Conservation (phyloP, 2,329 filamentous ascomycete genomes). For the Bipolaris oryzae region DNA sequence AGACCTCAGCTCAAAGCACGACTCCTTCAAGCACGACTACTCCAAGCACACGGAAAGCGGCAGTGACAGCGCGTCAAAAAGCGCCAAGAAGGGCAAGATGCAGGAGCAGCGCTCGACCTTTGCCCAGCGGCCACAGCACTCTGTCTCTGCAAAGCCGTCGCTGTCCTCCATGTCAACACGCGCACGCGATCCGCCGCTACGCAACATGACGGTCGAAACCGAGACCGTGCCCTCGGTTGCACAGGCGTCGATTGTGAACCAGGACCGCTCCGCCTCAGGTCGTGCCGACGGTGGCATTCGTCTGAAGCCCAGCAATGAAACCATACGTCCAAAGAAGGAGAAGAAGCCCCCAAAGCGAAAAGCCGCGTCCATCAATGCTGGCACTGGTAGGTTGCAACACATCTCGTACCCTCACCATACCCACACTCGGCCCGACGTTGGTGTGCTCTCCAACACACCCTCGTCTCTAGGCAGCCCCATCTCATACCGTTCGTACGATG, state of each 20-base stretch:
- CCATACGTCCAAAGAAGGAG: slow-evolving; percentile 91
- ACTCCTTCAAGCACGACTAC: slow-evolving; percentile 48
- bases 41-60: slow-evolving; percentile 60
- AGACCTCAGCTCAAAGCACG: slow-evolving; percentile 52
- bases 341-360: slow-evolving; percentile 82
- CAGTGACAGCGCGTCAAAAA: slow-evolving; percentile 64
- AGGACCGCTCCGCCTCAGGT: slow-evolving; percentile 63
- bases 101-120: slow-evolving; percentile 54
- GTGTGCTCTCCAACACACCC: slow-evolving; percentile 32
- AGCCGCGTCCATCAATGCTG: slow-evolving; percentile 70
- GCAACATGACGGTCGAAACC: slow-evolving; percentile 97
- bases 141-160: slow-evolving; percentile 67
- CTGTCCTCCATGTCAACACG: slow-evolving; percentile 70
- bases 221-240: slow-evolving; percentile 93
- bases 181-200: slow-evolving; percentile 72
- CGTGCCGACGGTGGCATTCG: slow-evolving; percentile 76
- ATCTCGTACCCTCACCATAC: slow-evolving; percentile 43
- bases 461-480: slow-evolving; percentile 40
- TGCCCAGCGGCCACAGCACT: slow-evolving; percentile 51
- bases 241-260: slow-evolving; percentile 72
- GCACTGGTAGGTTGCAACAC: slow-evolving; percentile 68
- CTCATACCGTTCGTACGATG: slow-evolving; percentile 41
- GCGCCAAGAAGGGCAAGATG: slow-evolving; percentile 37
- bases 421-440: slow-evolving; percentile 33
- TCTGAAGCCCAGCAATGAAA: slow-evolving; percentile 90